phyloP scores from a whole-genome alignment of 192 early-diverging fungal genomes.

The Mortierella antarctica region DNA sequence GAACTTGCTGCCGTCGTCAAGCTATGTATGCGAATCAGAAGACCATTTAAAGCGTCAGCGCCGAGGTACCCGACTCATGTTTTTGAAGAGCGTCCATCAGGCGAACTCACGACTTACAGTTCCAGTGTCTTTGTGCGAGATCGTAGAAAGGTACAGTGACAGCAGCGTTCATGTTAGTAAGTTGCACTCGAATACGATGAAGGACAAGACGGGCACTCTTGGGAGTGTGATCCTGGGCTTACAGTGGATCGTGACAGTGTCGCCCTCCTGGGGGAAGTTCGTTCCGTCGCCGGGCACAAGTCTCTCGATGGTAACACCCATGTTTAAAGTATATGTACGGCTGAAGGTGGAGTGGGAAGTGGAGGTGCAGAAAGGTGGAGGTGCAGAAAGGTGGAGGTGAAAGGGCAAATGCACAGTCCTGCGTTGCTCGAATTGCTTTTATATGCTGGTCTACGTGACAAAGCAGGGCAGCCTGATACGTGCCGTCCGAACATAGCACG shows the following conservation, averaged over 20 bases:
- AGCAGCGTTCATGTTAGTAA: not conserved
- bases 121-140: slow-evolving; percentile 24
- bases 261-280: slow-evolving; percentile 58
- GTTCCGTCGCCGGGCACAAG: slow-evolving; percentile 21
- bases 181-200: not conserved
- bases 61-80: not conserved
- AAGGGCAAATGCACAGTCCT: not conserved
- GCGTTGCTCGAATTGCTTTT: not conserved
- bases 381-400: not conserved
- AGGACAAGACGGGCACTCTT: slow-evolving; percentile 14
- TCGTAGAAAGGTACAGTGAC: not conserved
- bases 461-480: not conserved
- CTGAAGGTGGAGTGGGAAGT: not conserved
- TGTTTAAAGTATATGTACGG: not conserved
- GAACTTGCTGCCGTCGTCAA: slow-evolving; percentile 82
- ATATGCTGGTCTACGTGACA: no score
- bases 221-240: slow-evolving; percentile 51
- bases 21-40: slow-evolving; percentile 10
- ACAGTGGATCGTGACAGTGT: slow-evolving; percentile 72
- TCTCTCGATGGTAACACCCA: slow-evolving; percentile 34
- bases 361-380: not conserved
- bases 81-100: slow-evolving; percentile 37
- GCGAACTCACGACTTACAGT: slow-evolving; percentile 19
- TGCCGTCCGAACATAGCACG: not conserved
- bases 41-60: not conserved